Conservation (phyloP, 495 filamentous ascomycete species). For the Hyaloscypha variabilis region DNA sequence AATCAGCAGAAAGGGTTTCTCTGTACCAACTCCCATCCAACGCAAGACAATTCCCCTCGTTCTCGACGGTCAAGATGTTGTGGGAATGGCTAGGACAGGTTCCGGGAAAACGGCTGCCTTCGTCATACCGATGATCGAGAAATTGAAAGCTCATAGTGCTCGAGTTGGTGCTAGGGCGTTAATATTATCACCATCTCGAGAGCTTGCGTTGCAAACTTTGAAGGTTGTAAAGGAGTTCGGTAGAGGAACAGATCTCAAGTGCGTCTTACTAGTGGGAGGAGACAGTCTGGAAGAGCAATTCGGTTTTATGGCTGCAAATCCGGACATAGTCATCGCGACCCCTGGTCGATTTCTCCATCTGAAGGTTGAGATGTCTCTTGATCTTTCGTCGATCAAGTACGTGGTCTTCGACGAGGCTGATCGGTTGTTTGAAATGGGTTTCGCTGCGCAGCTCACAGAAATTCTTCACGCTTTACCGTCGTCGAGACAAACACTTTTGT, state of each 20-base stretch:
- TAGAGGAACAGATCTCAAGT: conserved; percentile 85
- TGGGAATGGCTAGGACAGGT: conserved; percentile 96
- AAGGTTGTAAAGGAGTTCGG: conserved; percentile 96
- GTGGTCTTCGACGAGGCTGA: conserved; percentile 98
- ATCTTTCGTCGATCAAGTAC: conserved; percentile 83
- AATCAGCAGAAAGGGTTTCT: conserved; percentile 91
- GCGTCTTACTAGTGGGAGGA: conserved; percentile 87
- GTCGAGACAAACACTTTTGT: conserved; percentile 86
- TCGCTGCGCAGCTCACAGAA: conserved; percentile 88
- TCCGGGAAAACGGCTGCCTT: conserved; percentile 98
- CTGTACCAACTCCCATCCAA: conserved; percentile 95
- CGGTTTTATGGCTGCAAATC: conserved; percentile 86
- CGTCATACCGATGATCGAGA: conserved; percentile 97
- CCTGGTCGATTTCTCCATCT: conserved; percentile 94
- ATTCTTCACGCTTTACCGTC: conserved; percentile 87
- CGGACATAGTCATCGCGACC: conserved; percentile 95
- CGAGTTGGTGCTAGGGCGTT: conserved; percentile 82
- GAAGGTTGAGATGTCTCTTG: conserved; percentile 91
- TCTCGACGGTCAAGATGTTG: conserved; percentile 86
- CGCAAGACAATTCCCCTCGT: conserved; percentile 92
- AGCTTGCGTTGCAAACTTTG: conserved; percentile 90
- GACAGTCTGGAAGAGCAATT: conserved; percentile 98
- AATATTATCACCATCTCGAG: conserved; percentile 87
- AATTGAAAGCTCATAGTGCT: conserved; percentile 84
- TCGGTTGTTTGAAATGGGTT: conserved; percentile 97